These are phyloP conservation scores for Beauveria caledonica DNA, from an alignment of 2,329 filamentous ascomycete genomes.

Conservation along the genomic window DNA sequence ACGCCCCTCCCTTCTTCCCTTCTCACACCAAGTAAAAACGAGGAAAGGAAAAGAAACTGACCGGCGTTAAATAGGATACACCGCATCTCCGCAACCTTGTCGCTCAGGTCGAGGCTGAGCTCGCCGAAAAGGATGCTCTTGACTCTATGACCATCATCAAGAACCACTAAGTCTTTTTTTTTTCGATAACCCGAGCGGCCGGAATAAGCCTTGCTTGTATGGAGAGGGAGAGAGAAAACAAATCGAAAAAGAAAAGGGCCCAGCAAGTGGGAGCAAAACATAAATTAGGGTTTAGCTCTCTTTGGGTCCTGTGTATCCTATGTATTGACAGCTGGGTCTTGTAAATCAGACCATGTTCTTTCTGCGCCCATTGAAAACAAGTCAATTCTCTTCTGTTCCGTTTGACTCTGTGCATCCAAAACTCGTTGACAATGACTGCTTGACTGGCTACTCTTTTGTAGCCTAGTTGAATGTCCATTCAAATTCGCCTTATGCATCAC, in stretches of 20 bases:
- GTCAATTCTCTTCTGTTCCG: background rate
- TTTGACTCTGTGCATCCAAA: background rate
- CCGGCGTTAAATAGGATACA: conserved; percentile 31
- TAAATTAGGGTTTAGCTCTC: background rate
- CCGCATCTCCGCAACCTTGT: conserved; percentile 48
- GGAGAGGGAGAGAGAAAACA: background rate
- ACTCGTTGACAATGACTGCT: too few relatives aligned
- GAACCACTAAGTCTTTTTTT: conserved; percentile 33
- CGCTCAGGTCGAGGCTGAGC: conserved; percentile 40
- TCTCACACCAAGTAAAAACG: background rate
- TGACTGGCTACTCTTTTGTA: too few relatives aligned
- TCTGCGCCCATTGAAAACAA: conserved; percentile 1
- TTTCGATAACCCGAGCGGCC: background rate
- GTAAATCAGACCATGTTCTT: background rate
- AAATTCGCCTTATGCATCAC: too few relatives aligned
- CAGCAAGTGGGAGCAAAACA: background rate
- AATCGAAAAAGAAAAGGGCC: background rate
- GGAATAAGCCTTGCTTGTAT: conserved; percentile 3
- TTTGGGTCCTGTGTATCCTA: conserved; percentile 24
- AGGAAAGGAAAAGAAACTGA: background rate
- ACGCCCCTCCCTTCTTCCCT: background rate
- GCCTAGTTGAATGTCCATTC: too few relatives aligned
- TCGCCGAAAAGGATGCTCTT: conserved; percentile 44
- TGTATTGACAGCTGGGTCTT: conserved; percentile 24
- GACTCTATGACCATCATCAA: conserved; percentile 43